Evolutionary conservation across 176 grass and related monocot species (phyloP).

Genomic region (Carex myosuroides): DNA sequence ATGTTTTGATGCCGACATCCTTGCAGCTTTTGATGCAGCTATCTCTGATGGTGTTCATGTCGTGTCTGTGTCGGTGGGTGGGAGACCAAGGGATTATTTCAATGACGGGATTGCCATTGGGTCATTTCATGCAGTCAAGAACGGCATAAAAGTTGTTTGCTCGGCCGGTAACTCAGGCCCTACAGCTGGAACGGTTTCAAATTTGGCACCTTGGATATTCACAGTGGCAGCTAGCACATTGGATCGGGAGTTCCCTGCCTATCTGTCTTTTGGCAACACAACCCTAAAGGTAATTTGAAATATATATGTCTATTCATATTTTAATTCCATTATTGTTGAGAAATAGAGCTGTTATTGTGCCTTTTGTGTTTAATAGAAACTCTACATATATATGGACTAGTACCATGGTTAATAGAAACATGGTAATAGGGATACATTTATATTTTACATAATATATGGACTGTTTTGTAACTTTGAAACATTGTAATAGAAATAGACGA

Average conservation of each 20-base stretch:
- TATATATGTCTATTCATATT: neutral
- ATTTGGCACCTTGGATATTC: slow-evolving; percentile 61
- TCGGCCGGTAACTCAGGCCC: slow-evolving; percentile 56
- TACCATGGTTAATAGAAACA: no score
- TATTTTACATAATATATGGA: no score
- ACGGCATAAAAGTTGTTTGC: slow-evolving; percentile 54
- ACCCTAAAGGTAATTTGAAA: slow-evolving; percentile 19
- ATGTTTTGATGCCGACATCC: slow-evolving; percentile 58
- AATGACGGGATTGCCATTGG: slow-evolving; percentile 41
- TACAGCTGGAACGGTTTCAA: slow-evolving; percentile 28
- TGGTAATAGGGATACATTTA: no score
- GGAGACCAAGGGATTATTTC: slow-evolving; percentile 22
- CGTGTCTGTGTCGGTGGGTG: slow-evolving; percentile 62
- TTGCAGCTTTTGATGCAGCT: slow-evolving; percentile 68
- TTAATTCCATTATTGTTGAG: neutral
- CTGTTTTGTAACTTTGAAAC: no score
- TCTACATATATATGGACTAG: no score
- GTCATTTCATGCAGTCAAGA: slow-evolving; percentile 55
- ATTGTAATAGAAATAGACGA: no score
- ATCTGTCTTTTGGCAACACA: slow-evolving; percentile 26
- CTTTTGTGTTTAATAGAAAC: no score
- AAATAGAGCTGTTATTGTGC: no score
- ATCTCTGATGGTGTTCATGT: slow-evolving; percentile 61
- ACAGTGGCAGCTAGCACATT: slow-evolving; percentile 50
- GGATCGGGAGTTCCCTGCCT: slow-evolving; percentile 48